Conservation (phyloP, 805 yeast genomes). For the Saturnispora hagleri region DNA sequence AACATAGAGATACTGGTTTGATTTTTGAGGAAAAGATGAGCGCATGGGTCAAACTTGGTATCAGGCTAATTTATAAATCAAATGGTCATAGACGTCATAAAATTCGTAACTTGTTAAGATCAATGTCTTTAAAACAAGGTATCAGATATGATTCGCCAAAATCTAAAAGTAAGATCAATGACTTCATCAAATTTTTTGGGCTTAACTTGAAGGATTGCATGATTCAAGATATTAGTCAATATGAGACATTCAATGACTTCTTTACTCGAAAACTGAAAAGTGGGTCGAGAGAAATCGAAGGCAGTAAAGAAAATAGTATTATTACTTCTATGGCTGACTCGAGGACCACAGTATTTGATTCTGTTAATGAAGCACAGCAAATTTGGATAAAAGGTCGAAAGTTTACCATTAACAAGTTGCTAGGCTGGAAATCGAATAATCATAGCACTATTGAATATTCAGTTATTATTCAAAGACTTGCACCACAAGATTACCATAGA, state of each 20-base stretch:
- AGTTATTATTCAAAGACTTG: constrained; percentile 73
- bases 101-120: constrained; percentile 50
- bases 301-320: constrained; percentile 36
- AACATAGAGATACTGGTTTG: constrained; percentile 81
- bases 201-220: constrained; percentile 59
- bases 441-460: constrained; percentile 30
- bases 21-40: constrained; percentile 92
- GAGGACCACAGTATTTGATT: constrained; percentile 61
- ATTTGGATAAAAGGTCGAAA: constrained; percentile 86
- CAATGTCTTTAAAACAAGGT: constrained; percentile 75
- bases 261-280: constrained; percentile 73
- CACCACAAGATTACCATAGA: constrained; percentile 96
- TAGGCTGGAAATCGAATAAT: constrained; percentile 11
- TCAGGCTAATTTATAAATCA: constrained; percentile 72
- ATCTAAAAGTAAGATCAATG: constrained; percentile 57
- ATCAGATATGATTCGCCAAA: constrained; percentile 63
- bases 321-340: constrained; percentile 83
- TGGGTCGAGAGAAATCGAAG: constrained; percentile 63
- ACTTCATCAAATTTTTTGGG: constrained; percentile 78
- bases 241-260: constrained; percentile 76
- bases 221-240: constrained; percentile 37
- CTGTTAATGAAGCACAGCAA: constrained; percentile 51
- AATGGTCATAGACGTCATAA: constrained; percentile 39
- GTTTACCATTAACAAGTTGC: constrained; percentile 56
- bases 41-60: constrained; percentile 79